A percentile compares a stretch with the other conserved stretches of the same genome.
Conservation (phyloP, 768 basidiomycete species). For the Lactarius trivialis region DNA sequence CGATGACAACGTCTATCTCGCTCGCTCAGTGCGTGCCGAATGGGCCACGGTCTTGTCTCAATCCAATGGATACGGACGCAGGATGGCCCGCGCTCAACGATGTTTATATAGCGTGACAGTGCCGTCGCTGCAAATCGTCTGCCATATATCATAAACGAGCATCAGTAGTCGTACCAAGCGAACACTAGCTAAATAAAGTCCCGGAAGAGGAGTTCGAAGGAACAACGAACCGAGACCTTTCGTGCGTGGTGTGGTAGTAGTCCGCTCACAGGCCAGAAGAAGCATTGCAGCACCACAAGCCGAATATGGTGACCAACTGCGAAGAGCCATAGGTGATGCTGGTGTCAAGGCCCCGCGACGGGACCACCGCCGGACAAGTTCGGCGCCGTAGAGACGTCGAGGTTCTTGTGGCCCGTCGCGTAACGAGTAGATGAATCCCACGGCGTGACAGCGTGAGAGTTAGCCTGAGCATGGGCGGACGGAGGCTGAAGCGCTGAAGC, state of each 20-base stretch:
- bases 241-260: no score
- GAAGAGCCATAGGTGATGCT: slow-evolving; percentile 28
- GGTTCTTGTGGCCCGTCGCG: slow-evolving; percentile 39
- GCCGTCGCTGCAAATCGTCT: not conserved
- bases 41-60: no score
- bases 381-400: slow-evolving; percentile 37
- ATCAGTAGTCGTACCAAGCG: no score
- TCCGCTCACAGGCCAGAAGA: no score
- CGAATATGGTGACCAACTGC: no score
- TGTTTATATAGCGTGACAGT: not conserved
- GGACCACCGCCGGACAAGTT: slow-evolving; percentile 34
- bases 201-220: not conserved
- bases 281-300: no score
- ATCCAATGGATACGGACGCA: not conserved
- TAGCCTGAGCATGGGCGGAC: no score
- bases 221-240: no score
- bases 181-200: no score
- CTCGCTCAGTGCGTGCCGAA: not conserved
- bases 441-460: no score
- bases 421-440: slow-evolving; percentile 36
- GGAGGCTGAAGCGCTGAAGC: no score
- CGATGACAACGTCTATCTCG: not conserved
- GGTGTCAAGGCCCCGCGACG: slow-evolving; percentile 32
- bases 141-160: no score
- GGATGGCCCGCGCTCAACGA: not conserved